Conservation (phyloP, 2,329 filamentous ascomycete species). For the Cytospora schulzeri region DNA sequence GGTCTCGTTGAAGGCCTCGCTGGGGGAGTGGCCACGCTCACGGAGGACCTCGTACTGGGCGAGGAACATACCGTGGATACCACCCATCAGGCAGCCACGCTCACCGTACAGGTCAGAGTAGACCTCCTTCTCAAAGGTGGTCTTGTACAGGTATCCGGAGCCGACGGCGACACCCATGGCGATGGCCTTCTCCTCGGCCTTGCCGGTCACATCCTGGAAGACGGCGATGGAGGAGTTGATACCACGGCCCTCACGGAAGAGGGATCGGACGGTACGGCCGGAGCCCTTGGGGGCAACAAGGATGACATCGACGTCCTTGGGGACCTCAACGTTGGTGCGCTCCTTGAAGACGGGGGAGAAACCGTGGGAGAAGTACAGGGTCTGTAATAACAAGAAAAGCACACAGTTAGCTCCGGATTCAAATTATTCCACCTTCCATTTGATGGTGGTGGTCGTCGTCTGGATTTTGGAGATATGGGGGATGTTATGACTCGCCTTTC, state of each 20-base stretch:
- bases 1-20: conserved; percentile 99
- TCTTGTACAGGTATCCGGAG: conserved; percentile 99
- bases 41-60: conserved; percentile 99
- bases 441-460: not conserved
- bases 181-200: conserved; percentile 97
- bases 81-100: conserved; percentile 99
- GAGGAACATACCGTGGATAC: conserved; percentile 99
- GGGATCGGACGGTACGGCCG: conserved; percentile 94
- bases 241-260: conserved; percentile 98
- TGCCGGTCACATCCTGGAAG: conserved; percentile 96
- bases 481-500: conserved; percentile 69
- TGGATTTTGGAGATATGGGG: not conserved
- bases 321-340: conserved; percentile 97
- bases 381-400: conserved; percentile 60
- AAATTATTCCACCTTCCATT: not conserved
- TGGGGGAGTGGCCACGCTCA: conserved; percentile 95
- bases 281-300: conserved; percentile 99
- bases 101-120: conserved; percentile 99
- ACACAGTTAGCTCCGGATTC: not conserved
- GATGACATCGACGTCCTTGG: conserved; percentile 96
- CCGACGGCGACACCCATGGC: conserved; percentile 96
- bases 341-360: conserved; percentile 99
- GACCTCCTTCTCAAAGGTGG: conserved; percentile 99
- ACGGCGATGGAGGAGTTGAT: conserved; percentile 99
- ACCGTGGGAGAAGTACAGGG: conserved; percentile 99